Evolutionary conservation across 2,329 filamentous ascomycete species (phyloP), one percentile per base, ranked within the genome.

Genomic region (Neonectria ditissima): DNA sequence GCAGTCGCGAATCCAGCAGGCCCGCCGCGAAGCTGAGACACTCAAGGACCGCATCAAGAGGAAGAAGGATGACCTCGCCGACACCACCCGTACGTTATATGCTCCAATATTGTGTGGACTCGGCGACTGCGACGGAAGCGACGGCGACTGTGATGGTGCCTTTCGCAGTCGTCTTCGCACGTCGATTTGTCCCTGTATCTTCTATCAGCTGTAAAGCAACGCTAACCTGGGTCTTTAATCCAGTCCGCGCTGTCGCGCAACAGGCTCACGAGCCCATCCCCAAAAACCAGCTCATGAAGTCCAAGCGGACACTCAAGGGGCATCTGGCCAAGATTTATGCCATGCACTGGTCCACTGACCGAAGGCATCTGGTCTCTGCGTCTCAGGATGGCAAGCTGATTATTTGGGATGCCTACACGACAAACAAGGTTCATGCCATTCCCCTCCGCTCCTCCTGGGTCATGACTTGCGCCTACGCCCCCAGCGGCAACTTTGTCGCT

Each of bases 281-380:
- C 69, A 92, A 92, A 81, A 96, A 97, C 81, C 87, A 89, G 78
- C 88, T 95, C 78, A 98, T 99, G 96, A 97, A 96, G 87, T 92
- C 95, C 69, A 96, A 97, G 85, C 92, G 94, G 76, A 97, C 94
- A 54, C 87, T 99, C 72, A 98, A 98, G 85, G 96, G 96, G 71
- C 96, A 99, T 86, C 84, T 99, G 72, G 96, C 96, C 75, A 99
- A 99, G 85, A 99, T 99, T 76, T 99, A 99, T 81, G 96, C 96
- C 75, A 99, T 99, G 96, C 96, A 99, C 85, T 99, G 96, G 96
- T 98, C 96, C 34, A 99, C 96, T 69, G 96, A 99, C 82, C 90
- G 96, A 77, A 91, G 96, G 81, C 96, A 98, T 82, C 89, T 98
- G 65, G 96, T 99, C 55, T 98, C 96, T 13, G 96, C 96, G 68